Percentiles rank a stretch among this genome's conserved stretches.
These are phyloP conservation scores for Pseudonitzschia pungens DNA, from an alignment of 108 stramenopile species.

Conservation along the genomic window DNA sequence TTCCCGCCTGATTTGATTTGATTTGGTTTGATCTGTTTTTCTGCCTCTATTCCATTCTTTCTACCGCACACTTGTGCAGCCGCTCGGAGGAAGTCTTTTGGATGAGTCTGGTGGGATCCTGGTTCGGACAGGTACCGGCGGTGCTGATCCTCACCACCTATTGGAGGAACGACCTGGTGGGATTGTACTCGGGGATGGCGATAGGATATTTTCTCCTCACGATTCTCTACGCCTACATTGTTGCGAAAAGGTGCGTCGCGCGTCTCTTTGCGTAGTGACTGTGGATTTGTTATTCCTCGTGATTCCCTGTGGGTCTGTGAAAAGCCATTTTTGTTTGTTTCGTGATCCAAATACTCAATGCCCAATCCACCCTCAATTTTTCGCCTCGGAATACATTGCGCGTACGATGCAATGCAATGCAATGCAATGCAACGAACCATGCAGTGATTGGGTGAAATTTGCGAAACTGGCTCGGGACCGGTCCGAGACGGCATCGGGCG, in stretches of 20 bases:
- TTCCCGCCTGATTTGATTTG: no score
- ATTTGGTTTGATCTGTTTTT: no score
- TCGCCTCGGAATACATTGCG: no score
- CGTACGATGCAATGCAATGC: no score
- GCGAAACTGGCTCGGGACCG: conserved; percentile 25
- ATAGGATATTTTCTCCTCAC: conserved; percentile 44
- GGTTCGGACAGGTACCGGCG: conserved; percentile 78
- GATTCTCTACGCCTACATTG: conserved; percentile 39
- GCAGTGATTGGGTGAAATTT: conserved; percentile 32
- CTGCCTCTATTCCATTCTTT: no score
- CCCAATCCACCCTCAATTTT: no score
- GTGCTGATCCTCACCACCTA: conserved; percentile 61
- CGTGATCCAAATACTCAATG: no score
- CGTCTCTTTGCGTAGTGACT: no score
- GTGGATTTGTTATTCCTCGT: background rate
- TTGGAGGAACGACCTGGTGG: conserved; percentile 75
- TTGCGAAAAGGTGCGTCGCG: conserved; percentile 24
- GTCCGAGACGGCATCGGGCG: conserved; percentile 15
- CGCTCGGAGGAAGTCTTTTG: conserved; percentile 69
- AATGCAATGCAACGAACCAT: no score
- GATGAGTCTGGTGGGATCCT: conserved; percentile 66
- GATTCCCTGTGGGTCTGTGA: background rate
- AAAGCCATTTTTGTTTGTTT: no score
- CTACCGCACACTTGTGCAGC: conserved; percentile 22
- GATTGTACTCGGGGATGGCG: conserved; percentile 76